Conservation (phyloP, 116 monocot species). For the Trichopus zeylanicus region DNA sequence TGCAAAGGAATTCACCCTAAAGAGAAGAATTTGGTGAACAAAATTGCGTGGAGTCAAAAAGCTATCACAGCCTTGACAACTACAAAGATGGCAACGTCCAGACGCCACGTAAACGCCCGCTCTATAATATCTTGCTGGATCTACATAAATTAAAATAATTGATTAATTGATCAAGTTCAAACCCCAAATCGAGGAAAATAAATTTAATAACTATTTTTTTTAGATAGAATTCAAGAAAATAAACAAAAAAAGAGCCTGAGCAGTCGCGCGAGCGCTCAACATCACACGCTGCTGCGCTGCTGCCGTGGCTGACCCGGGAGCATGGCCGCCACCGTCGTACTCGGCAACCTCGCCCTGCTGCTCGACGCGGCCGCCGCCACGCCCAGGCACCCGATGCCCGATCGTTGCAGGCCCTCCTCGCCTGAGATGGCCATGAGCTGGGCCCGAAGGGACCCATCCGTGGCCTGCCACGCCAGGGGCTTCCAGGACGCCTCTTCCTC, state of each 20-base stretch:
- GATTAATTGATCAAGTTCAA: too few relatives aligned
- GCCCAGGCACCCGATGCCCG: neutral
- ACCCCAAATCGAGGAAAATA: neutral
- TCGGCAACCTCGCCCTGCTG: constrained; percentile 27
- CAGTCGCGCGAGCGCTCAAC: too few relatives aligned
- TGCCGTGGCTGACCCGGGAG: neutral
- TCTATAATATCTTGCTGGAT: neutral
- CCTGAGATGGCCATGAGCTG: neutral
- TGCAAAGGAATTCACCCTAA: too few relatives aligned
- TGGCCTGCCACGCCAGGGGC: constrained; percentile 1
- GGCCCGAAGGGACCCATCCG: neutral
- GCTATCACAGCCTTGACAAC: neutral
- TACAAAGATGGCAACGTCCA: neutral
- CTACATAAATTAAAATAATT: neutral
- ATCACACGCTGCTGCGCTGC: too few relatives aligned
- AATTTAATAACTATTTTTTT: neutral
- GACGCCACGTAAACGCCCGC: neutral
- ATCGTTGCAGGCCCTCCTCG: neutral
- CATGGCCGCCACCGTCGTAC: constrained; percentile 26
- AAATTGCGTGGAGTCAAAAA: neutral
- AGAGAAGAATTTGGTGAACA: too few relatives aligned
- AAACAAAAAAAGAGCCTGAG: too few relatives aligned
- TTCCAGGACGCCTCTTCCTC: neutral
- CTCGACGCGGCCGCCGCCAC: constrained; percentile 13
- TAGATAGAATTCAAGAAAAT: too few relatives aligned